Evolutionary conservation across 768 basidiomycete genomes (phyloP).

Genomic region (Phylloporus rhodoxanthus): DNA sequence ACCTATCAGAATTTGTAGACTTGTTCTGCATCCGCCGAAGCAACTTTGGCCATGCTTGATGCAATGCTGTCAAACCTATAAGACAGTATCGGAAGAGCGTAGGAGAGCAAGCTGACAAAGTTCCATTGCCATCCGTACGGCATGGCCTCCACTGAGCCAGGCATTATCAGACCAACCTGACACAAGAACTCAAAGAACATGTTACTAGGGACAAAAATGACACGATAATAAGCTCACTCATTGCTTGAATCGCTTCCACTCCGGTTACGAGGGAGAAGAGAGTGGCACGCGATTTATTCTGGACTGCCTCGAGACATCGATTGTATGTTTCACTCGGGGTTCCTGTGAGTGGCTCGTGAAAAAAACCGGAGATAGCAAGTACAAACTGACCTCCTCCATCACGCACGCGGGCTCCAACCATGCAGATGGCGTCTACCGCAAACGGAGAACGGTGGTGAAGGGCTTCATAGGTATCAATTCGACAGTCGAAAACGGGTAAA

Average conservation of each 20-base stretch:
- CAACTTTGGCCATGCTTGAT: slow-evolving; percentile 86
- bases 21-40: slow-evolving; percentile 69
- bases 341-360: slow-evolving; percentile 37
- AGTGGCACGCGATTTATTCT: slow-evolving; percentile 76
- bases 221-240: slow-evolving; percentile 54
- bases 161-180: slow-evolving; percentile 95
- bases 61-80: slow-evolving; percentile 53
- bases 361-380: not conserved
- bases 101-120: slow-evolving; percentile 50
- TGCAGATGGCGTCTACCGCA: slow-evolving; percentile 87
- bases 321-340: slow-evolving; percentile 68
- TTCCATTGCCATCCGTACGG: slow-evolving; percentile 96
- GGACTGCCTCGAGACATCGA: slow-evolving; percentile 78
- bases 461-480: slow-evolving; percentile 78
- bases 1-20: slow-evolving; percentile 41
- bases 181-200: slow-evolving; percentile 57
- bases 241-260: slow-evolving; percentile 86
- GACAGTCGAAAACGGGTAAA: slow-evolving; percentile 79
- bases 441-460: slow-evolving; percentile 89
- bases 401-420: slow-evolving; percentile 85
- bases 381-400: slow-evolving; percentile 73
- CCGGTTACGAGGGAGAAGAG: slow-evolving; percentile 82
- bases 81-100: slow-evolving; percentile 1
- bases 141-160: slow-evolving; percentile 93
- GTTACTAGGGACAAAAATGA: not conserved